Conservation (phyloP, 768 basidiomycete genomes). For the Dendrothele bispora region DNA sequence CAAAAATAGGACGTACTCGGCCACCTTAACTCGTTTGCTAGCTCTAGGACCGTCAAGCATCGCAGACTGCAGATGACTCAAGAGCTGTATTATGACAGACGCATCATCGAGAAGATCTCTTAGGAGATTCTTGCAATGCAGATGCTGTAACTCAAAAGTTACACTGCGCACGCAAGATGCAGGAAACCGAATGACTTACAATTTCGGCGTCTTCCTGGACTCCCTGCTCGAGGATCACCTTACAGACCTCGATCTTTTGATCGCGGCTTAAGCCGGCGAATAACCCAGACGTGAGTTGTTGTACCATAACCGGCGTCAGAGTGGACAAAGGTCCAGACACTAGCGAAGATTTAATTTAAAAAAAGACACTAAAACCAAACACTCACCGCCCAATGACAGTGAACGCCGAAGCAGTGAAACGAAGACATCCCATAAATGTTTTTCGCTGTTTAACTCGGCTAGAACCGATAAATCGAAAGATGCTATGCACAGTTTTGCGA, state of each 20-base stretch:
- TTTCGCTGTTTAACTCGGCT: no score
- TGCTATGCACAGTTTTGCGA: no score
- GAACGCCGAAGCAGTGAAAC: no score
- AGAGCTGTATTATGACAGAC: constrained; percentile 50
- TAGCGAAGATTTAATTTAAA: not conserved
- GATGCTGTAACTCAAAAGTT: constrained; percentile 32
- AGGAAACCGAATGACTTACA: not conserved
- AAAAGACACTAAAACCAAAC: not conserved
- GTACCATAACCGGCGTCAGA: constrained; percentile 40
- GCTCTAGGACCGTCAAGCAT: constrained; percentile 46
- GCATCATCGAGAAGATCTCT: constrained; percentile 49
- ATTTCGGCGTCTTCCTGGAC: not conserved
- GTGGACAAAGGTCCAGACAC: constrained; percentile 21
- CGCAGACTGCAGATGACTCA: constrained; percentile 48
- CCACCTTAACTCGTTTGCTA: constrained; percentile 64
- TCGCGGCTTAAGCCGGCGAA: constrained; percentile 53
- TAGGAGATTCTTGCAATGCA: constrained; percentile 49
- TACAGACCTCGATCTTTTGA: constrained; percentile 55
- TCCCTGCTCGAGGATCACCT: constrained; percentile 47
- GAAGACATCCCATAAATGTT: no score
- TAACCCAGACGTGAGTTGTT: constrained; percentile 52
- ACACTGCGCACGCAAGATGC: not conserved
- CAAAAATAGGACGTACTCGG: constrained; percentile 39
- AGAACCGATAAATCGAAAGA: no score
- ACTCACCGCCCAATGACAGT: not conserved